These are phyloP conservation scores for Metarhizium guizhouense DNA, from an alignment of 2,329 filamentous ascomycete species.

Conservation along the genomic window DNA sequence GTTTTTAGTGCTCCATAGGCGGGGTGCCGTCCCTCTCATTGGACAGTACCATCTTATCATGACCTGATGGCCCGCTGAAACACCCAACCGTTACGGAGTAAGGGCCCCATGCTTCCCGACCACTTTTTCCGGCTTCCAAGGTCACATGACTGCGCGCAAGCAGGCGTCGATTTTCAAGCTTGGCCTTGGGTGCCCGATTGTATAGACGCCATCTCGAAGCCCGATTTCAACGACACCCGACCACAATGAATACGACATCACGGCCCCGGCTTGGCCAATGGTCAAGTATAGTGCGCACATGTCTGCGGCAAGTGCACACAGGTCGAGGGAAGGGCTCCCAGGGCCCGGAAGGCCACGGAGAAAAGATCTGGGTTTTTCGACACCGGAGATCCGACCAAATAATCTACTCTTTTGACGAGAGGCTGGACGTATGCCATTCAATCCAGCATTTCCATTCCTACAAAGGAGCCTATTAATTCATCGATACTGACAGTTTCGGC, in stretches of 20 bases:
- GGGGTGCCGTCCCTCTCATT: conserved; percentile 15
- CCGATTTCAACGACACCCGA: neutral
- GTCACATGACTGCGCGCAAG: conserved; percentile 16
- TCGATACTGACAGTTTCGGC: too few relatives aligned
- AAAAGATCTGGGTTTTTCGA: conserved; percentile 48
- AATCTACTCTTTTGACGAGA: conserved; percentile 40
- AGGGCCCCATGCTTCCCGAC: neutral
- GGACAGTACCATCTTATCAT: conserved; percentile 16
- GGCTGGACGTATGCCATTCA: conserved; percentile 33
- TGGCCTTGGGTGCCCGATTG: neutral
- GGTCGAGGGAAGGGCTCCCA: conserved; percentile 16
- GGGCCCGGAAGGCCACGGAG: conserved; percentile 36
- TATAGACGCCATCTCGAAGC: neutral
- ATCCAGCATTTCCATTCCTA: neutral
- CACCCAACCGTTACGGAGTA: neutral
- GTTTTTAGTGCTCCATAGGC: conserved; percentile 4
- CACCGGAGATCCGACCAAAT: conserved; percentile 42
- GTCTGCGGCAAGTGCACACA: conserved; percentile 29
- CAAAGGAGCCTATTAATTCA: too few relatives aligned
- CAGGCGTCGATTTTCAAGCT: conserved; percentile 10
- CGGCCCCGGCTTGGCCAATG: conserved; percentile 30
- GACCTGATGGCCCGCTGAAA: conserved; percentile 13
- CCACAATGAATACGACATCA: conserved; percentile 28
- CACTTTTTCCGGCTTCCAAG: neutral
- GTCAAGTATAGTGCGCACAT: conserved; percentile 31